phyloP scores from a whole-genome alignment of 2,329 filamentous ascomycete genomes.

The Scopulariopsis brevicaulis region DNA sequence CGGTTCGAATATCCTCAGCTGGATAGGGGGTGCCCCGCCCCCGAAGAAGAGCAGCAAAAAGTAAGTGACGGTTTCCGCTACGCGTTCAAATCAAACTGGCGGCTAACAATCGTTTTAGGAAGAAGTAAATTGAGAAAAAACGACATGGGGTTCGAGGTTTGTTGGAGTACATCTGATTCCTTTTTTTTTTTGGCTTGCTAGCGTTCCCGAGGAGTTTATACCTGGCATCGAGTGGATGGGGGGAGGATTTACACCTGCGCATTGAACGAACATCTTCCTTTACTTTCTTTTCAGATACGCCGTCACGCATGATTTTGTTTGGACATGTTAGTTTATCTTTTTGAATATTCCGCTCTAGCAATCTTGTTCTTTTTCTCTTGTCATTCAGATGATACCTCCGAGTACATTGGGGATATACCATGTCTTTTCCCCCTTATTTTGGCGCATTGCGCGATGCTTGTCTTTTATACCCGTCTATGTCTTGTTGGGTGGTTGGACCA shows the following conservation, averaged over 20 bases:
- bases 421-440: neutral
- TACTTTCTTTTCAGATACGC: conserved; percentile 6
- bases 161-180: conserved; percentile 5
- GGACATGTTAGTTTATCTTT: conserved; percentile 8
- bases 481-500: neutral
- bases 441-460: neutral
- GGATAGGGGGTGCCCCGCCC: conserved; percentile 9
- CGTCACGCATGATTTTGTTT: conserved; percentile 10
- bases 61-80: conserved; percentile 9
- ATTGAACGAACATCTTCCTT: neutral
- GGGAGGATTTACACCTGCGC: neutral
- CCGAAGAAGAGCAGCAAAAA: conserved; percentile 17
- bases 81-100: neutral
- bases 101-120: neutral
- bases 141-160: neutral
- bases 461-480: neutral
- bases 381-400: conserved; percentile 7
- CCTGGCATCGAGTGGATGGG: neutral
- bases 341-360: neutral
- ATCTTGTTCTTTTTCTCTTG: conserved; percentile 6
- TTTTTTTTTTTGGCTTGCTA: conserved; percentile 6
- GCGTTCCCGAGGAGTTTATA: conserved; percentile 2
- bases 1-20: neutral
- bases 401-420: conserved; percentile 2
- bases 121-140: neutral